phyloP scores from a whole-genome alignment of 164 flowering plant species.

The Berberis vulgaris region DNA sequence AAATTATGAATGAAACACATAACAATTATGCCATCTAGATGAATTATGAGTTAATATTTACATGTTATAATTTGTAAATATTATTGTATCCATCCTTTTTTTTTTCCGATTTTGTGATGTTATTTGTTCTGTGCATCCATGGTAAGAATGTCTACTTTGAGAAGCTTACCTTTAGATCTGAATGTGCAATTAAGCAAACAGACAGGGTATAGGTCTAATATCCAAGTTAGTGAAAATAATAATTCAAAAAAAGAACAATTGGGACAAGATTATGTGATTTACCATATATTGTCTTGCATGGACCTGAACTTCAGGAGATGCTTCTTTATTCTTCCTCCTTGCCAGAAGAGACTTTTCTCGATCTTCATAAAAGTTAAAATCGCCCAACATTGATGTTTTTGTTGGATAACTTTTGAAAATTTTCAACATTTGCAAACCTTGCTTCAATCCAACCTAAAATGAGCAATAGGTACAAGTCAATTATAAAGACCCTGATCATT shows the following conservation, averaged over 20 bases:
- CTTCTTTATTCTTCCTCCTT: conserved; percentile 25
- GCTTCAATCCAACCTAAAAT: conserved; percentile 50
- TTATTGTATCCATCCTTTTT: too few species aligned
- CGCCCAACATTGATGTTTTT: conserved; percentile 55
- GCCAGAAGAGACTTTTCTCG: conserved; percentile 35
- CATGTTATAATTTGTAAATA: too few species aligned
- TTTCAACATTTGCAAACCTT: conserved; percentile 56
- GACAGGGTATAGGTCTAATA: too few species aligned
- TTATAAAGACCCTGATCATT: background rate
- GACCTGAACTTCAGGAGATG: conserved; percentile 14
- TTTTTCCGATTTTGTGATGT: too few species aligned
- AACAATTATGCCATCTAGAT: too few species aligned
- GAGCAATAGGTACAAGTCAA: background rate
- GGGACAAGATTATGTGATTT: conserved; percentile 9
- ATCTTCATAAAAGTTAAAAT: conserved; percentile 62
- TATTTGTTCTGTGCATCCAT: too few species aligned
- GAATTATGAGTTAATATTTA: too few species aligned
- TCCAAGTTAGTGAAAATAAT: too few species aligned
- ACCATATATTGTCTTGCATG: conserved; percentile 15
- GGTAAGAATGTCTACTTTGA: too few species aligned
- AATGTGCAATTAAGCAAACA: too few species aligned
- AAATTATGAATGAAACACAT: too few species aligned
- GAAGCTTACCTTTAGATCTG: too few species aligned
- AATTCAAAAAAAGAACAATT: background rate
- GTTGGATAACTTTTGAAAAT: conserved; percentile 50